Conservation (phyloP, 2,329 filamentous ascomycete species). For the Gaeumannomyces sp. region DNA sequence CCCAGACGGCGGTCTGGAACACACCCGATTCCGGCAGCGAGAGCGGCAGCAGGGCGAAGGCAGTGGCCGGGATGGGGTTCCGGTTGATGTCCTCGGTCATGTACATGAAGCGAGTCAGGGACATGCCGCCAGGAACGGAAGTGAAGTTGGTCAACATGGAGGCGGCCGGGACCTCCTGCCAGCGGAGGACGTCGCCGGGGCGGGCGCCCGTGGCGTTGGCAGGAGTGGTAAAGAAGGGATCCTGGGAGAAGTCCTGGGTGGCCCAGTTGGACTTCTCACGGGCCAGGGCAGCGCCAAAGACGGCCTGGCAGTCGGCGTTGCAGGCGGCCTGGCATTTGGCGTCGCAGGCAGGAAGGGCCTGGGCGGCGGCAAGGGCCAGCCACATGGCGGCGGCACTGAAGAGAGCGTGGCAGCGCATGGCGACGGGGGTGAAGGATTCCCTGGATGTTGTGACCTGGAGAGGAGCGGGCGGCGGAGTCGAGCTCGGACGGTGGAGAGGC, state of each 20-base stretch:
- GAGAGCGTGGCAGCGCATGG: background rate
- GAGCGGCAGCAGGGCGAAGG: conserved; percentile 14
- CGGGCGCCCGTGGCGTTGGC: background rate
- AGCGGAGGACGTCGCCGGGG: conserved; percentile 16
- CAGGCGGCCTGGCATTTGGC: background rate
- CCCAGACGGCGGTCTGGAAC: conserved; percentile 18
- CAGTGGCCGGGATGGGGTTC: conserved; percentile 14
- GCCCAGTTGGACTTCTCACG: conserved; percentile 3
- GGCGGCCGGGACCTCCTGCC: conserved; percentile 13
- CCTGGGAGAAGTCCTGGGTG: background rate
- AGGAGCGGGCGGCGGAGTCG: background rate
- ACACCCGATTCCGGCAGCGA: background rate
- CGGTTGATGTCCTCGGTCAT: conserved; percentile 16
- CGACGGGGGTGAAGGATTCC: background rate
- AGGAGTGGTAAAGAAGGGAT: conserved; percentile 1
- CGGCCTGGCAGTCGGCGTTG: background rate
- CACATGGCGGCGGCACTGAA: background rate
- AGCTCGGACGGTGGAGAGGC: background rate
- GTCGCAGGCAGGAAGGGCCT: background rate
- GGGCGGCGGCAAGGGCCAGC: background rate
- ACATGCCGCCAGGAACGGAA: conserved; percentile 13
- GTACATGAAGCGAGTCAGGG: conserved; percentile 15
- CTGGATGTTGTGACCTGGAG: background rate
- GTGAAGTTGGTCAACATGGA: conserved; percentile 14
- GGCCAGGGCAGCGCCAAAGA: background rate